phyloP scores from a whole-genome alignment of 257 asterid genomes.

The Voacanga thouarsii region DNA sequence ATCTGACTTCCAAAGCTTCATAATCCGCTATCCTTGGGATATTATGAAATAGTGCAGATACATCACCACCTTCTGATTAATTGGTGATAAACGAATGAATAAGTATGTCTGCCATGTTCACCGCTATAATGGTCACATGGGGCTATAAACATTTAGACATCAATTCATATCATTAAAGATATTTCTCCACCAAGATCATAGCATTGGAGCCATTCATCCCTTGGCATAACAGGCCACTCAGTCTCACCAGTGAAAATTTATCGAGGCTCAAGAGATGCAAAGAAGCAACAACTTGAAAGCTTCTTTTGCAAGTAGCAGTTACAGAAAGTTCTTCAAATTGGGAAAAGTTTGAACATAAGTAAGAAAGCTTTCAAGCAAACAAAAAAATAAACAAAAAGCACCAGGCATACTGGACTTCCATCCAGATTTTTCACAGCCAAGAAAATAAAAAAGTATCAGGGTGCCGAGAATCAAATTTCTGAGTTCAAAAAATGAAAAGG shows the following conservation, averaged over 20 bases:
- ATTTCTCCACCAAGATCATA: neutral
- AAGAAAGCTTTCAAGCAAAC: neutral
- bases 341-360: neutral
- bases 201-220: neutral
- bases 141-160: neutral
- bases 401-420: neutral
- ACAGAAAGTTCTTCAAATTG: neutral
- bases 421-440: neutral
- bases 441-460: neutral
- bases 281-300: neutral
- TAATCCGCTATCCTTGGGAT: neutral
- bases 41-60: neutral
- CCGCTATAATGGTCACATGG: neutral
- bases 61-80: neutral
- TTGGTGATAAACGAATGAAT: neutral
- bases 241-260: neutral
- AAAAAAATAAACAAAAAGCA: neutral
- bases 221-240: neutral
- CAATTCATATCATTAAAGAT: neutral
- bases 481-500: neutral
- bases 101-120: neutral
- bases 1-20: neutral
- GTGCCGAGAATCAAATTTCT: neutral
- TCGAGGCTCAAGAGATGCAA: neutral
- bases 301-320: neutral